Percentiles rank a stretch among this genome's conserved stretches.
Conservation (phyloP, 2,329 filamentous ascomycete genomes). For the Bipolaris victoriae region DNA sequence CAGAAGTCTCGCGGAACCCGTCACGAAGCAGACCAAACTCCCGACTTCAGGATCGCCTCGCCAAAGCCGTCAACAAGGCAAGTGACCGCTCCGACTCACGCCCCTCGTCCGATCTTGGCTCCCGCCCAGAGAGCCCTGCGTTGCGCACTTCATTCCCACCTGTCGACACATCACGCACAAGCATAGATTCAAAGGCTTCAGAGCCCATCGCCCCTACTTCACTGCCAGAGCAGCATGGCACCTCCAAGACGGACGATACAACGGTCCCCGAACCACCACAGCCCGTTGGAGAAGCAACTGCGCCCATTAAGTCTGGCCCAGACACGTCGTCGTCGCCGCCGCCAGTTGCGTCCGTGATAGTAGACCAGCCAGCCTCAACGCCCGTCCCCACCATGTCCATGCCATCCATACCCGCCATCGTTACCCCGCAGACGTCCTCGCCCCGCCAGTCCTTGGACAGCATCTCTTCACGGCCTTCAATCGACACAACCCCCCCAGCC, state of each 20-base stretch:
- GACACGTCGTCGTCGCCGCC: neutral
- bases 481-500: constrained; percentile 33
- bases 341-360: constrained; percentile 22
- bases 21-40: constrained; percentile 75
- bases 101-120: constrained; percentile 58
- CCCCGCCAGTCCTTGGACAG: constrained; percentile 46
- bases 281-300: constrained; percentile 36
- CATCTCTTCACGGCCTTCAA: constrained; percentile 37
- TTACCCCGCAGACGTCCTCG: constrained; percentile 35
- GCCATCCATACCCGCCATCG: constrained; percentile 40
- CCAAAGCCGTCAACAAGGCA: constrained; percentile 82
- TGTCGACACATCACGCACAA: constrained; percentile 51
- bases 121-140: constrained; percentile 61
- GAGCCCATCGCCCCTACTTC: constrained; percentile 32
- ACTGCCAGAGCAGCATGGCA: constrained; percentile 22
- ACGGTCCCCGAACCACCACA: constrained; percentile 22
- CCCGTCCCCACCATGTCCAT: constrained; percentile 39
- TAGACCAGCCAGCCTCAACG: constrained; percentile 47
- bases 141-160: constrained; percentile 36
- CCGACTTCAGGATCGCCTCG: constrained; percentile 85
- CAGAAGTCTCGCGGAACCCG: constrained; percentile 65
- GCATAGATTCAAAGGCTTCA: constrained; percentile 51
- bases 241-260: constrained; percentile 20
- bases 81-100: constrained; percentile 58
- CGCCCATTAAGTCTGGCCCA: neutral